Evolutionary conservation across 371 early-diverging fungal species (phyloP).

Genomic region (Mortierella sp.): DNA sequence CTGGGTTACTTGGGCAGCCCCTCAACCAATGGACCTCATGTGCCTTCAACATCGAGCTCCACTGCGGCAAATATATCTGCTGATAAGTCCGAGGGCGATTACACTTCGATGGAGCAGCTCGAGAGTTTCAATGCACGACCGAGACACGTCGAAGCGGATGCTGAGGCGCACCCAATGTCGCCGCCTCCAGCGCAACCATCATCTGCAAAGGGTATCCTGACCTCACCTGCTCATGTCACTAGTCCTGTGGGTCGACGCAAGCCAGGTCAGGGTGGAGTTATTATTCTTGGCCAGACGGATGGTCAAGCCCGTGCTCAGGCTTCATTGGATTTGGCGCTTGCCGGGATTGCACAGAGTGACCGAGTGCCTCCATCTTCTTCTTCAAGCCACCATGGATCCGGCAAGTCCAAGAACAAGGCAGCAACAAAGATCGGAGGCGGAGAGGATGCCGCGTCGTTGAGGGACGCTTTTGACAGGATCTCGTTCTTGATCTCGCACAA

Average conservation of each 20-base stretch:
- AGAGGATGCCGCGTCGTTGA: slow-evolving; percentile 17
- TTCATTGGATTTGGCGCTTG: neutral
- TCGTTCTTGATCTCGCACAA: slow-evolving; percentile 45
- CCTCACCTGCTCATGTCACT: slow-evolving; percentile 37
- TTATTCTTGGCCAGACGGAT: neutral
- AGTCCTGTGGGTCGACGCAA: slow-evolving; percentile 17
- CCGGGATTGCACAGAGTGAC: slow-evolving; percentile 7
- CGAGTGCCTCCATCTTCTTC: neutral
- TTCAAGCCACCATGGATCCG: neutral
- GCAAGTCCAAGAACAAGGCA: neutral
- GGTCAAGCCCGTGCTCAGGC: neutral
- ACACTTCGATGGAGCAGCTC: neutral
- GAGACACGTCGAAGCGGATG: neutral
- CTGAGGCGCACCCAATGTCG: neutral
- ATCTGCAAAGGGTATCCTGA: slow-evolving; percentile 18
- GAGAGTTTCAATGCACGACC: neutral
- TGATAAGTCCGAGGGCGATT: neutral
- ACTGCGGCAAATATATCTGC: too few relatives aligned
- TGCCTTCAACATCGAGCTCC: neutral
- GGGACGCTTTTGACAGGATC: slow-evolving; percentile 30
- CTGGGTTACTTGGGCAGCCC: slow-evolving; percentile 23
- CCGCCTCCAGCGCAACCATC: neutral
- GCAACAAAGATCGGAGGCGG: neutral
- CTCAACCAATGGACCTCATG: neutral
- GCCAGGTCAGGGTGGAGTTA: neutral